A percentile compares a stretch with the other conserved stretches of the same genome.
Evolutionary conservation across 176 grass and related monocot species (phyloP).

Genomic region (Hordeum marinum): DNA sequence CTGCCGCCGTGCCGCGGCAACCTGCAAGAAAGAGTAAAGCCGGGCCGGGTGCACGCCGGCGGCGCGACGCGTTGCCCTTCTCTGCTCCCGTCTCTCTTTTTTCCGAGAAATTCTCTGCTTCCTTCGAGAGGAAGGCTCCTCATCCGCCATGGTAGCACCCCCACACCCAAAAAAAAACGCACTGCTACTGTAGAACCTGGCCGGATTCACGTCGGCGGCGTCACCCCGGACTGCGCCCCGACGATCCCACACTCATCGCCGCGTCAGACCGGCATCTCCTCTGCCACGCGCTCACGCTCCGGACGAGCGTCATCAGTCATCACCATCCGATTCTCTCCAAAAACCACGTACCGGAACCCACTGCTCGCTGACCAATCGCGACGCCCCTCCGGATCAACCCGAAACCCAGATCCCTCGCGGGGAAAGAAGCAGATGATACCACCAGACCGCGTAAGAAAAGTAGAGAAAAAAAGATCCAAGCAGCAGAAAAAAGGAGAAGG

Average conservation of each 20-base stretch:
- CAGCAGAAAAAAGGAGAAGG: no score
- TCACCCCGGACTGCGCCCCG: not conserved
- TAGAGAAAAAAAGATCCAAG: no score
- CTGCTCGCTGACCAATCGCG: not conserved
- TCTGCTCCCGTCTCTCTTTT: not conserved
- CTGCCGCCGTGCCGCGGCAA: no score
- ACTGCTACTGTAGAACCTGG: not conserved
- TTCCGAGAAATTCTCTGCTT: not conserved
- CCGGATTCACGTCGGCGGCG: not conserved
- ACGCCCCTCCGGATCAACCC: not conserved
- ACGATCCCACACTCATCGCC: not conserved
- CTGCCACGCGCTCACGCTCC: not conserved
- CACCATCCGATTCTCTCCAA: not conserved
- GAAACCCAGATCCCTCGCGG: no score
- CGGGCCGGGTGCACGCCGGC: not conserved
- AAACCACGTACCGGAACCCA: not conserved
- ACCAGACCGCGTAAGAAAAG: not conserved
- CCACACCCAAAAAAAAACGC: not conserved
- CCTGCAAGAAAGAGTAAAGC: not conserved
- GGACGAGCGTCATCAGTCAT: no score
- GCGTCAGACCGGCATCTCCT: not conserved
- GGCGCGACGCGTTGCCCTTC: not conserved
- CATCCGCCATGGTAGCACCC: not conserved
- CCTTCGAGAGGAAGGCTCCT: constrained; percentile 6
- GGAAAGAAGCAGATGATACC: not conserved